Conservation (phyloP, 352 stramenopile genomes). For the Thraustochytrium striatum region DNA sequence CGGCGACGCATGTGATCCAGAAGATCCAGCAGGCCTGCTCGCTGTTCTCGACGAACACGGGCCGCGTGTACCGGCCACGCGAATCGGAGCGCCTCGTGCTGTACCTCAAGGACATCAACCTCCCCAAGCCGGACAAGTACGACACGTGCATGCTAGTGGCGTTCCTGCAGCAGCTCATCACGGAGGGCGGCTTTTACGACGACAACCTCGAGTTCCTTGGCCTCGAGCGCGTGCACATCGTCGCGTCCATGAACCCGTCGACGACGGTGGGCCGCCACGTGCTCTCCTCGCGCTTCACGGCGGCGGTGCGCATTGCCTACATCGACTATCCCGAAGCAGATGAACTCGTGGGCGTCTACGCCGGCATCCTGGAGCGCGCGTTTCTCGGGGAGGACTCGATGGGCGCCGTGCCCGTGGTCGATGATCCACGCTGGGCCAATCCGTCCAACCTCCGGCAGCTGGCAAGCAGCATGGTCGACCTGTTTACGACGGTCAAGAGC, state of each 20-base stretch:
- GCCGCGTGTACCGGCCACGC: slow-evolving; percentile 83
- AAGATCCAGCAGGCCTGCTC: slow-evolving; percentile 88
- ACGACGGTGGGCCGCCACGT: slow-evolving; percentile 83
- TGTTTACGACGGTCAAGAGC: slow-evolving; percentile 76
- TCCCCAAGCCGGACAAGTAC: slow-evolving; percentile 88
- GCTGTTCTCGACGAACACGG: slow-evolving; percentile 80
- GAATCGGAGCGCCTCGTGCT: slow-evolving; percentile 84
- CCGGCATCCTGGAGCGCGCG: slow-evolving; percentile 73
- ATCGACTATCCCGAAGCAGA: slow-evolving; percentile 84
- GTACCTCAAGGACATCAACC: slow-evolving; percentile 93
- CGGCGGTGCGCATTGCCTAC: slow-evolving; percentile 78
- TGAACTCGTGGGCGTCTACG: slow-evolving; percentile 82
- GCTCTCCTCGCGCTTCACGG: slow-evolving; percentile 86
- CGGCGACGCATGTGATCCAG: slow-evolving; percentile 84
- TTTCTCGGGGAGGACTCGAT: slow-evolving; percentile 52
- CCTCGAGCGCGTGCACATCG: slow-evolving; percentile 86
- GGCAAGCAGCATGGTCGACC: slow-evolving; percentile 76
- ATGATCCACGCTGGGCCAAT: slow-evolving; percentile 40
- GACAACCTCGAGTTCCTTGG: slow-evolving; percentile 85
- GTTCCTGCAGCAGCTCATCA: slow-evolving; percentile 90
- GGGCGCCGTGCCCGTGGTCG: not conserved
- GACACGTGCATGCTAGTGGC: slow-evolving; percentile 92
- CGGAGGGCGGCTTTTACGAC: slow-evolving; percentile 92
- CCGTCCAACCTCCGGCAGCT: slow-evolving; percentile 70
- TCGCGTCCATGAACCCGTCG: slow-evolving; percentile 85